These are phyloP conservation scores for Helotiales sp. DNA, from an alignment of 2,329 filamentous ascomycete genomes.

Conservation along the genomic window DNA sequence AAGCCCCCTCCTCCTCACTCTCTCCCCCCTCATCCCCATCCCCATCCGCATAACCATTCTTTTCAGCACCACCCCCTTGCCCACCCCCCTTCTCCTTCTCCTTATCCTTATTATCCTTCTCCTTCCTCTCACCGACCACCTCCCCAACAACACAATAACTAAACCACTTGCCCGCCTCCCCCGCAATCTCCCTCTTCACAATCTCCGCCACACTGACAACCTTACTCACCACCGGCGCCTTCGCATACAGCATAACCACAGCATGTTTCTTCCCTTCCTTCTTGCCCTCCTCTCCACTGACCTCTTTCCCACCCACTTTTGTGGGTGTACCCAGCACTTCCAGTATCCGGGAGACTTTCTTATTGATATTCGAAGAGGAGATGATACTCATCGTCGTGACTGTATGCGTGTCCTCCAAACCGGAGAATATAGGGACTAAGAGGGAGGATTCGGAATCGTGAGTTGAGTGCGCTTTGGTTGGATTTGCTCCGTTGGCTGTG, in stretches of 20 bases:
- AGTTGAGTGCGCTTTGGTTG: not conserved
- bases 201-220: conserved; percentile 72
- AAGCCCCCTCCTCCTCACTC: conserved; percentile 51
- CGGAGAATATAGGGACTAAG: conserved; percentile 43
- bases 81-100: conserved; percentile 49
- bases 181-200: conserved; percentile 59
- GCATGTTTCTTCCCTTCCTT: not conserved
- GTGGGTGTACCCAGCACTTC: too few relatives aligned
- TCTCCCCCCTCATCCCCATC: conserved; percentile 32
- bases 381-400: conserved; percentile 60
- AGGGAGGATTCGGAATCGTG: not conserved
- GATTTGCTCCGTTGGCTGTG: not conserved
- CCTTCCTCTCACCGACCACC: conserved; percentile 36
- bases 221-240: conserved; percentile 57
- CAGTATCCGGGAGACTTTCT: conserved; percentile 43
- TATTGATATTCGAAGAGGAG: conserved; percentile 61
- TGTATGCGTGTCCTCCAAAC: conserved; percentile 44
- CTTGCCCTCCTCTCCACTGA: conserved; percentile 11
- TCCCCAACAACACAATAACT: conserved; percentile 45
- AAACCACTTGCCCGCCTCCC: conserved; percentile 50
- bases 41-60: not conserved
- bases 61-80: not conserved
- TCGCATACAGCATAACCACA: conserved; percentile 48
- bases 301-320: too few relatives aligned
- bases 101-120: conserved; percentile 42